Conservation (phyloP, 164 flowering plant species). For the Sextonia rubra region DNA sequence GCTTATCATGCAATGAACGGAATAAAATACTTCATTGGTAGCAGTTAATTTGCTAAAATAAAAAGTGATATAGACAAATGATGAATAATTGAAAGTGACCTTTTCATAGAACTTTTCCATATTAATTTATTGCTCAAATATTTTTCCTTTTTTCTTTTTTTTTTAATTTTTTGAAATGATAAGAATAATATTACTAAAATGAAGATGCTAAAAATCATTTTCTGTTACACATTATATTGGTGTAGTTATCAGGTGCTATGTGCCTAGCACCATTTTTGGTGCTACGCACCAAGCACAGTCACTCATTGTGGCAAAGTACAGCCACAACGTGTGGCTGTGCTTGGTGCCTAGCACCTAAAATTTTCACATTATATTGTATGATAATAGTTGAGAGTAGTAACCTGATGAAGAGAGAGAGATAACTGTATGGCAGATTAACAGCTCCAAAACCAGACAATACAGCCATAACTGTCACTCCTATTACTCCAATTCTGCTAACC, state of each 20-base stretch:
- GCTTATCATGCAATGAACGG: background rate
- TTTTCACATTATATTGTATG: background rate
- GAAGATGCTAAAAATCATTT: background rate
- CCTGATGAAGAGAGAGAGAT: constrained; percentile 94
- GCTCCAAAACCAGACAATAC: constrained; percentile 98
- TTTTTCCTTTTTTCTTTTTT: too few relatives aligned
- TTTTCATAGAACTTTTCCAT: background rate
- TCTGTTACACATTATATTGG: background rate
- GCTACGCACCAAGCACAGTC: too few relatives aligned
- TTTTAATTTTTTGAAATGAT: background rate
- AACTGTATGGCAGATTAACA: constrained; percentile 96
- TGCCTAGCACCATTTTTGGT: too few relatives aligned
- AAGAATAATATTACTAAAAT: background rate
- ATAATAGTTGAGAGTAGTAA: constrained; percentile 11
- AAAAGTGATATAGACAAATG: background rate
- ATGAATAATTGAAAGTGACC: background rate
- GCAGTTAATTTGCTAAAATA: background rate
- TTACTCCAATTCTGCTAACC: constrained; percentile 96
- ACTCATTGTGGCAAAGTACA: too few relatives aligned
- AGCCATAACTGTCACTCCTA: constrained; percentile 98
- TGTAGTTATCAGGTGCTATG: too few relatives aligned
- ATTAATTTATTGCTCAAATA: background rate
- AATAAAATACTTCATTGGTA: background rate
- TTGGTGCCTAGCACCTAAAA: too few relatives aligned
- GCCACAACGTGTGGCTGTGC: too few relatives aligned